Conservation (phyloP, 148 eudicot species). For the Rhododendron williamsianum region DNA sequence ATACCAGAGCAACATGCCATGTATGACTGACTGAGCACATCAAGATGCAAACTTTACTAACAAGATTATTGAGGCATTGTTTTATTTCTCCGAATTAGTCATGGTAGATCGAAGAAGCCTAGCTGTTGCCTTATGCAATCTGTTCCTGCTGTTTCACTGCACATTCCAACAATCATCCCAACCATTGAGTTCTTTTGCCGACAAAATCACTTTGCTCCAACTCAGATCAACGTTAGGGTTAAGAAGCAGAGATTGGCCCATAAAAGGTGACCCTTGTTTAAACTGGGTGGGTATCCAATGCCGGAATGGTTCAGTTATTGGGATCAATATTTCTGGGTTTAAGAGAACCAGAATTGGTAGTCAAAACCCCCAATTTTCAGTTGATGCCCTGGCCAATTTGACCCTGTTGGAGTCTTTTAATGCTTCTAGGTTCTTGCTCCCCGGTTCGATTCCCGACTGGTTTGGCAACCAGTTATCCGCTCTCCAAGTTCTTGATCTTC, state of each 20-base stretch:
- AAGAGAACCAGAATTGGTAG: constrained; percentile 67
- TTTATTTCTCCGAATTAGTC: not conserved
- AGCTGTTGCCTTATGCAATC: constrained; percentile 1
- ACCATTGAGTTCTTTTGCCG: constrained; percentile 19
- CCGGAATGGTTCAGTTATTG: constrained; percentile 58
- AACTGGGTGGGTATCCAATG: constrained; percentile 70
- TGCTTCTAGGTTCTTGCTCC: constrained; percentile 69
- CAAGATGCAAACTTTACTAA: constrained; percentile 2
- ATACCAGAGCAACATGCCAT: constrained; percentile 10
- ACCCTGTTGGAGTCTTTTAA: constrained; percentile 56
- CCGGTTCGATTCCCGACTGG: constrained; percentile 73
- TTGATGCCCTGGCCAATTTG: constrained; percentile 66
- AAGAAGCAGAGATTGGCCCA: constrained; percentile 75
- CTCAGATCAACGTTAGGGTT: constrained; percentile 82
- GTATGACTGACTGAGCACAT: not conserved
- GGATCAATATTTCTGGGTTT: constrained; percentile 83
- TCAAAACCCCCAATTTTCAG: constrained; percentile 73
- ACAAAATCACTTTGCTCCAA: constrained; percentile 50
- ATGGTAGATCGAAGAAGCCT: constrained; percentile 9
- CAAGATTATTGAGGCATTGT: constrained; percentile 4
- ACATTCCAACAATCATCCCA: constrained; percentile 35
- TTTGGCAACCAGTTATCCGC: constrained; percentile 44
- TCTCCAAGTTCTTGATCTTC: constrained; percentile 65
- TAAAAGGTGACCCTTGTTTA: constrained; percentile 68
- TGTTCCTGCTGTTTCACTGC: constrained; percentile 35